Conservation (phyloP, 2,329 filamentous ascomycete species). For the Annulohypoxylon truncatum region DNA sequence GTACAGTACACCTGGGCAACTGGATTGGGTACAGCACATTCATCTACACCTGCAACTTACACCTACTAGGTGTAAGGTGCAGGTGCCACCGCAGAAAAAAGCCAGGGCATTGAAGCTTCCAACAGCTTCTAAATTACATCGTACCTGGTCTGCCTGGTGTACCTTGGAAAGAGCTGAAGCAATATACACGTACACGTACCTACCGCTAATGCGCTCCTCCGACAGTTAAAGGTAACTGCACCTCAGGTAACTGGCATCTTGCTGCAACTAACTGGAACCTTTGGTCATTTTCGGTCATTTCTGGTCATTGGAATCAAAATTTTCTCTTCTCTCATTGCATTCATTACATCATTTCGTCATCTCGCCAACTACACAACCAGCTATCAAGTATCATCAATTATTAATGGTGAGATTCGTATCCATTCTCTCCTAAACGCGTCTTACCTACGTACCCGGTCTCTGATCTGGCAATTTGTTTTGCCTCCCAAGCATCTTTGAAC, state of each 20-base stretch:
- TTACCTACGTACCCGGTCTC: conserved; percentile 29
- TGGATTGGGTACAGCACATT: background rate
- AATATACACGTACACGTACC: background rate
- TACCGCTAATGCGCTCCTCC: conserved; percentile 23
- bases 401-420: conserved; percentile 14
- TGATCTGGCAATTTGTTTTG: conserved; percentile 41
- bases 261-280: conserved; percentile 4
- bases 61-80: conserved; percentile 25
- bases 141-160: background rate
- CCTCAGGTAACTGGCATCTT: background rate
- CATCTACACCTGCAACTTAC: conserved; percentile 13
- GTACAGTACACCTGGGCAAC: conserved; percentile 4
- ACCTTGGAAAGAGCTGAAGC: background rate
- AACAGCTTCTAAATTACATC: background rate
- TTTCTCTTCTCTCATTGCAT: background rate
- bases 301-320: background rate
- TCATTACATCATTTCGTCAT: conserved; percentile 20
- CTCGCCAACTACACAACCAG: background rate
- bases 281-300: conserved; percentile 2
- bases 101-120: conserved; percentile 12
- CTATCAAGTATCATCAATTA: conserved; percentile 9
- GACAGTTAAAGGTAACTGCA: conserved; percentile 3
- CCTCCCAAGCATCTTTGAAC: conserved; percentile 38
- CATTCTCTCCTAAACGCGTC: conserved; percentile 23
- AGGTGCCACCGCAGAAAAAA: conserved; percentile 29